Base-by-base conservation (phyloP, 352 stramenopile species). In the Pythium insidiosum region DNA sequence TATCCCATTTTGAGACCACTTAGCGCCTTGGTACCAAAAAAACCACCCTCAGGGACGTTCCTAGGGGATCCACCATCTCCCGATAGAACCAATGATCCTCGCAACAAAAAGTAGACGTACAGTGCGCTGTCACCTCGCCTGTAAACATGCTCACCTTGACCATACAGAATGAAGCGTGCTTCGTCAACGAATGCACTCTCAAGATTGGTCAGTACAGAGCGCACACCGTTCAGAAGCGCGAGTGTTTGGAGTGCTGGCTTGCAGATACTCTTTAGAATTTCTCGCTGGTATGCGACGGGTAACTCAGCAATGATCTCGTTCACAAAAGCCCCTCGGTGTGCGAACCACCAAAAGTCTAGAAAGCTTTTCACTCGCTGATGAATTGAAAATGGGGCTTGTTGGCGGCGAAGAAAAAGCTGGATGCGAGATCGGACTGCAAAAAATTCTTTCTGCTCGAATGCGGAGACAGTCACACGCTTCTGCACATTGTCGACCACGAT, bases 401-500 rank as follows among this genome's bases (percentile, higher is more conserved):
- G 63, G 6, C 63, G 60, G 5, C 66, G 57, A 15, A 78, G 37
- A 49, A 78, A 74, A 7, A 74, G 40, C 20, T 74, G 61, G 13
- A 78, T 73, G 10, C 61, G 57, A 9, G 63, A 63, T 10, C 66
- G 59, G 5, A 61, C 48, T 0, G 56, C 61, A 5, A 74, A 66
- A 33, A 78, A 78, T 30, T 74, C 60, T 30, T 74, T 78, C 37
- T 78, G 59, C 37, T 78, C 66, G 39, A 61, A 68, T 18, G 66
- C 66, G 2, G 66, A 74, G 2, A 63, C 66, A 0, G 66, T 74
- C 24, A 78, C 67, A 6, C 63, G 60, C 37, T 78, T 78, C 35
- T 78, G 66, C 1, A 74, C 66, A 22, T 74, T 69, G 48, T 78
- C 66, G 7, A 78, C 66, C 16, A 74, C 63, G 12, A 72, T 53